Base-by-base conservation (phyloP, 306 rosid species). In the Quercus cerris region DNA sequence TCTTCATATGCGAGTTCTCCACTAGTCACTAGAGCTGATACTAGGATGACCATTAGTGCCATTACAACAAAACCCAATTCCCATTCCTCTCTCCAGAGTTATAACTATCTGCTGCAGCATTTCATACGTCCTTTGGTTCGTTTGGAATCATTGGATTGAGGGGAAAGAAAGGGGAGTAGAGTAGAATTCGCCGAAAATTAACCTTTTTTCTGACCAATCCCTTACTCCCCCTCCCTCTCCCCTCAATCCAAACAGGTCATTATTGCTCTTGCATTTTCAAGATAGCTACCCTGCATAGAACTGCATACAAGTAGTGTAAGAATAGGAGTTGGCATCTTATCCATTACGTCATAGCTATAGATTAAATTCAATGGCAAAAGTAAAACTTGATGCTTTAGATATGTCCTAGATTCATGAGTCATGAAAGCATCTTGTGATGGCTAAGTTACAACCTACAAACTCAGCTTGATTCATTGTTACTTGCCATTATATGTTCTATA, bases 221-320 rank as follows among this genome's bases (percentile, higher is more conserved):
- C 44, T 38, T 38, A 9, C 44, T 38, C 44, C 44, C 10, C 10
- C 44, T 38, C 44, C 0, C 44, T 38, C 44, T 0, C 2, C 10
- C 44, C 44, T 38, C 44, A 38, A 38, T 38, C 10, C 44, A 2
- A 7, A 38, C 0, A 38, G 44, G 44, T 0, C 44, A 38, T 38
- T 78, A 83, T 15, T 71, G 94, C 92, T 86, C 99, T 93, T 51
- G 97, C 94, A 82, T 91, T 95, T 38, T 93, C 33, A 93, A 83
- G 6, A 96, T 91, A 22, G 97, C 92, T 71, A 95, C 99, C 75
- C 92, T 15, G 8, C 72, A 49, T 4, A 67, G 51, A 33, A 25
- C 8, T 67, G 28, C 72, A 67, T 31, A 67, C 51, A 35, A 67
- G 23, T 28, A 30, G 20, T 4, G 18, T 35, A 19, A 46, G 51